Base-by-base conservation (phyloP, 352 stramenopile species). In the Globisporangium middletonii region DNA sequence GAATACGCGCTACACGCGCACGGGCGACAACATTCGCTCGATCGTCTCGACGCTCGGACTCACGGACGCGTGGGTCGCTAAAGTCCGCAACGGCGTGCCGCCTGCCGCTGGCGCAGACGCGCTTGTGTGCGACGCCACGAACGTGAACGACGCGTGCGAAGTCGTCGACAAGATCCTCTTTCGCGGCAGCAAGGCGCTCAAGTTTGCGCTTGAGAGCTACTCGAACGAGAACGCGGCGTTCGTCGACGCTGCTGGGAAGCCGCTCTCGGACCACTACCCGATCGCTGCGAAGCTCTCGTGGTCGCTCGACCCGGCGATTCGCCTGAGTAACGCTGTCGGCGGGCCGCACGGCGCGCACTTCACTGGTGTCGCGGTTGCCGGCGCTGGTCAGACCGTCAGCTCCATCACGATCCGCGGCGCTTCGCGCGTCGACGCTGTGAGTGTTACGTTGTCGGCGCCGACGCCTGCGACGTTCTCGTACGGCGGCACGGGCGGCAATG, bases 91-190 rank as follows among this genome's bases (percentile, higher is more conserved):
- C 15, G 71, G 69, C 5, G 42, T 59, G 4, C 42, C 62, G 4
- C 74, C 74, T 0, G 56, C 67, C 1, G 61, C 72, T 18, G 74
- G 71, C 12, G 65, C 67, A 0, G 60, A 68, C 9, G 71, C 74
- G n/a, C 55, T 83, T 18, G 59, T 63, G 49, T 83, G 74, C 27
- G 64, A 70, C 8, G 57, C 62, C 3, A 62, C 55, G 4, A 69
- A 67, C 44, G 71, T 75, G 48, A 71, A 64, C 16, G 67, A 79
- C 51, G 55, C 65, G 43, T 84, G 74, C 47, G 74, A 84, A 41
- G 71, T 81, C 52, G 74, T 84, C 15, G 74, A 81, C 69, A 84
- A 84, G 67, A 79, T 84, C 62, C 65, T 84, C 56, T 84, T 71
- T 62, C 74, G 74, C 19, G 64, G 74, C 51, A 78, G 73, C 65